Base-by-base conservation (phyloP, 2,329 filamentous ascomycete species). In the Penicillium sp. region DNA sequence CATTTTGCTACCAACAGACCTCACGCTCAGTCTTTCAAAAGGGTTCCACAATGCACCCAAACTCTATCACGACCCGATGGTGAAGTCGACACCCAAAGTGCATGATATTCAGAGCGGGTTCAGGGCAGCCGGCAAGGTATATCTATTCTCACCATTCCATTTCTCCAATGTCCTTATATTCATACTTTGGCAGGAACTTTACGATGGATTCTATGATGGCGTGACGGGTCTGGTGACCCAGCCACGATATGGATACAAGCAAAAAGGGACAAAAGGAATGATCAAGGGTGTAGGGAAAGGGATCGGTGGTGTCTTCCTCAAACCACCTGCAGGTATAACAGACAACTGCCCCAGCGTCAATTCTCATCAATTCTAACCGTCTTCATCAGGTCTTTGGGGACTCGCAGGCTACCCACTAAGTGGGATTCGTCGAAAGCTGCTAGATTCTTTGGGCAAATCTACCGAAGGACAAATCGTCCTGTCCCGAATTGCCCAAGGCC, bases 31-130 rank as follows among this genome's bases (percentile, higher is more conserved):
- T 0, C 77, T 96, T 27, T 90, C 92, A 0, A 90, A 90, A 72
- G 93, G 92, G 0, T 96, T 96, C 71, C 89, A 94, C 70, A 96
- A 96, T 69, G 88, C 90, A 7, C 92, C 93, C 0, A 88, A 86
- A 65, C 79, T 96, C 1, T 96, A 96, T 70, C 90, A 92, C 40
- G 92, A 96, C 67, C 87, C 90, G 1, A 93, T 87, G 1, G 86
- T 96, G 0, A 85, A 92, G 9, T 87, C 89, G 11, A 79, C 84
- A 1, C 89, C 92, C 52, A 92, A 91, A 67, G 89, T 96, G 4
- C 93, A 89, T 0, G 89, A 87, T 54, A 79, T 96, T 47, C 83
- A 86, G 49, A 91, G 87, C 63, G 92, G 93, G 0, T 75, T 96
- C 27, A 87, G 82, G 63, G 87, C 92, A 40, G 93, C 92, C 4